Base-by-base conservation (phyloP, 495 filamentous ascomycete genomes). In the Lophium mytilinum region DNA sequence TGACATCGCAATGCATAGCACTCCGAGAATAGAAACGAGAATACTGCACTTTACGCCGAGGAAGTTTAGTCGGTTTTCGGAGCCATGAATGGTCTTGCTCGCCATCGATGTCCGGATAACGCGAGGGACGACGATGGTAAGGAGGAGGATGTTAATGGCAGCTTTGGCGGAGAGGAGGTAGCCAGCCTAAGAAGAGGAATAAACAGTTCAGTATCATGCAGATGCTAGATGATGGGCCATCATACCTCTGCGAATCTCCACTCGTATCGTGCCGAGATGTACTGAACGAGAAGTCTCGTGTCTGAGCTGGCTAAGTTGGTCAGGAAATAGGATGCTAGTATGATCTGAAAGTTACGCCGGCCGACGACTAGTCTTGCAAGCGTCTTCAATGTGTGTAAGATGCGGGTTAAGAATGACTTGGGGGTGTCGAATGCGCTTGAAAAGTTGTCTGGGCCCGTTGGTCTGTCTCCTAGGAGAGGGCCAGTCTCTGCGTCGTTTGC, bases 131-230 rank as follows among this genome's bases (percentile, higher is more conserved):
- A 66, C 34, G 12, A 62, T 19, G 5, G 60, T 53, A 9, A 66
- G 63, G 9, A 62, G 37, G 1, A 42, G 21, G 17, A 66, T 42
- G 19, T 66, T 66, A 9, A 66, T 56, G 4, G 50, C 21, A 12
- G 63, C 63, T 53, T 66, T 66, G 9, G 56, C 49, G 19, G 63
- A 66, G 11, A 66, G 56, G 36, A 66, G 61, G 42, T 59, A 62
- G 9, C 63, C 63, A 9, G 63, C 63, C 56, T 60, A 34, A 30
- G 24, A 30, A 30, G 24, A 30, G 2, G 15, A 9, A 40, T 8
- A 42, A 4, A 42, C 9, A 14, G 17, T 14, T 42, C 36, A 54
- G 33, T 35, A 1, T 11, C 8, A 11, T 11, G 15, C 7, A 7
- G 19, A 21, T 12, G 34, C 9, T 11, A 33, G 15, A 2, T 9